A percentile compares a stretch with the other conserved stretches of the same genome.
Evolutionary conservation across 352 stramenopile genomes (phyloP).

Genomic region (Blastocystis sp.): DNA sequence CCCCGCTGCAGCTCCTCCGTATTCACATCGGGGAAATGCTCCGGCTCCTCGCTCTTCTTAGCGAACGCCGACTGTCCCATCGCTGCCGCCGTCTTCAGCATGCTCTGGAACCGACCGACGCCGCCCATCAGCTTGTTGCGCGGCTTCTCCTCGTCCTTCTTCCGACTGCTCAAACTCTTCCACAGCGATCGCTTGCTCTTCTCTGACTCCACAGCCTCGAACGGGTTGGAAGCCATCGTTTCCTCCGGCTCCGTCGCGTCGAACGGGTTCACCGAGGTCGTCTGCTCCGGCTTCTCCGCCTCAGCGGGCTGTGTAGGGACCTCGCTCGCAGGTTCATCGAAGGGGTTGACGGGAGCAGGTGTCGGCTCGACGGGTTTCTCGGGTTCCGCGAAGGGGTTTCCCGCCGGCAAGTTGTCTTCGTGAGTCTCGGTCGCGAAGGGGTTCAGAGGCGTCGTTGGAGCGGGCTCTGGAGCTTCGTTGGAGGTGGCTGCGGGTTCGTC

Average conservation of each 20-base stretch:
- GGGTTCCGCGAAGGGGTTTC: background rate
- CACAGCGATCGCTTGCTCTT: constrained; percentile 19
- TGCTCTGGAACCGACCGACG: constrained; percentile 1
- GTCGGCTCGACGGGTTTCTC: background rate
- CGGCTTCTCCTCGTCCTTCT: constrained; percentile 8
- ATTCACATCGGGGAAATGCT: background rate
- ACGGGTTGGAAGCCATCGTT: background rate
- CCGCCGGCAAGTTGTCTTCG: too few species aligned
- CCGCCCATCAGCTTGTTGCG: background rate
- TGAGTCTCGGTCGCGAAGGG: background rate
- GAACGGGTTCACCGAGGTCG: background rate
- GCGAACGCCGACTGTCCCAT: background rate
- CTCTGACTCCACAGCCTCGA: background rate
- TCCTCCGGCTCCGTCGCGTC: background rate
- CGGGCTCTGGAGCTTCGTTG: too few species aligned
- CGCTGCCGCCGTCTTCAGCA: constrained; percentile 23
- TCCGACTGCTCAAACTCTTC: background rate
- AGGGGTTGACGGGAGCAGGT: background rate
- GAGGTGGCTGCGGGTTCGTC: background rate
- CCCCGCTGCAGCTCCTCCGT: background rate
- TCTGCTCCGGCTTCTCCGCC: background rate
- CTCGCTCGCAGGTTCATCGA: background rate
- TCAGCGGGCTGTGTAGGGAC: background rate
- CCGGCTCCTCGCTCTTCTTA: background rate
- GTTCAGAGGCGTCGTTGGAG: too few species aligned